Conservation (phyloP, 129 eudicot species). For the Flaveria trinervia region DNA sequence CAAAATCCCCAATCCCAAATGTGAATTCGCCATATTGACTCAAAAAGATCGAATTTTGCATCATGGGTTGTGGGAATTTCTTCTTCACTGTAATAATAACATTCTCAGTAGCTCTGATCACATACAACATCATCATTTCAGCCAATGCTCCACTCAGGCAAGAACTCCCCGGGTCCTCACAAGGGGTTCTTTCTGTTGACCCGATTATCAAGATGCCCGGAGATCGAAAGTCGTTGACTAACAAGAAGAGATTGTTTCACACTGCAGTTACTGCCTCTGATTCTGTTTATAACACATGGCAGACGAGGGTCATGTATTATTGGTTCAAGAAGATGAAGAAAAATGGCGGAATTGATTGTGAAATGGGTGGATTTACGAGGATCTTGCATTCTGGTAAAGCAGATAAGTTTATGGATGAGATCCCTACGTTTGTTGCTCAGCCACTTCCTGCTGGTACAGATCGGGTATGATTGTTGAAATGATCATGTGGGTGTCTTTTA, state of each 20-base stretch:
- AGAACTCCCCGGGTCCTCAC: slow-evolving; percentile 65
- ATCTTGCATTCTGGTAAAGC: slow-evolving; percentile 85
- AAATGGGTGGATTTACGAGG: slow-evolving; percentile 99
- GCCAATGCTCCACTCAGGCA: slow-evolving; percentile 77
- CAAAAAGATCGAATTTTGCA: slow-evolving; percentile 7
- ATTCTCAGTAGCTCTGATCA: slow-evolving; percentile 77
- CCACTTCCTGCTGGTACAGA: slow-evolving; percentile 88
- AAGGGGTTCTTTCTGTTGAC: slow-evolving; percentile 44
- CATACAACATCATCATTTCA: slow-evolving; percentile 84
- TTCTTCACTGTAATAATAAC: slow-evolving; percentile 63
- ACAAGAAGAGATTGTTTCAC: slow-evolving; percentile 72
- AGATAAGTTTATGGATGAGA: slow-evolving; percentile 92
- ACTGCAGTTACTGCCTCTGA: slow-evolving; percentile 94
- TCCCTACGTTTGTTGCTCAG: slow-evolving; percentile 97
- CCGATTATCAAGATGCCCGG: slow-evolving; percentile 79
- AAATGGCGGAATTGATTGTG: slow-evolving; percentile 46
- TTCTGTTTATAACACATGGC: slow-evolving; percentile 93
- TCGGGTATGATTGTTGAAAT: slow-evolving; percentile 50
- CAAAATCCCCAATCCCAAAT: not conserved
- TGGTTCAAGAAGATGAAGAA: slow-evolving; percentile 82
- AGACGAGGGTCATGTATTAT: slow-evolving; percentile 88
- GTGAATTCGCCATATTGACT: slow-evolving; percentile 7
- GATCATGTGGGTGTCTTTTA: not conserved
- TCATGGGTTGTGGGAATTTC: slow-evolving; percentile 71
- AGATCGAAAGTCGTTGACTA: slow-evolving; percentile 27